Evolutionary conservation across 306 rosid species (phyloP), one percentile per base, ranked within the genome.

Genomic region (Fagus sylvatica): DNA sequence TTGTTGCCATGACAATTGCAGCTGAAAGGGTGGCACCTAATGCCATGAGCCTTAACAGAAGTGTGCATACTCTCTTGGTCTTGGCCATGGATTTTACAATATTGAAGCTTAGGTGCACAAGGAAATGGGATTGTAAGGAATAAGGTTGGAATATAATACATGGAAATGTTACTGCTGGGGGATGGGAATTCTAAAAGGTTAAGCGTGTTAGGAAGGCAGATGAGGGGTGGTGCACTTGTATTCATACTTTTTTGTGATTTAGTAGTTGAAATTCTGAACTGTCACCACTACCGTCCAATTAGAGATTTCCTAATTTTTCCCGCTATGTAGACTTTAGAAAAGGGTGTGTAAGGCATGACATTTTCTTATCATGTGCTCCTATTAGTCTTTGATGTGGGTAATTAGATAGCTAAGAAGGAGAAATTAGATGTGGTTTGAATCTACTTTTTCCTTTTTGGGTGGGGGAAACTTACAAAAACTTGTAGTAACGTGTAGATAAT

Each of bases 1-100:
- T 93, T 1, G 97, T 84, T 19, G 81, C 93, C 98, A 93, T 93
- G 57, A 91, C 90, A 80, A 93, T 72, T 39, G 87, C 89, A 0
- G 92, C 88, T 5, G 90, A 76, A 80, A 93, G 74, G 49, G 98
- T 93, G 8, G 98, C 89, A 1, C 69, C 90, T 5, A 90, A 81
- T 22, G 96, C 98, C 78, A 87, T 30, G 39, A 91, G 79, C 91
- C 98, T 87, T 22, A 87, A 22, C 48, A 85, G 66, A 42, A 93
- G 85, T 53, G 69, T 84, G 79, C 82, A 77, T 8, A 91, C 48
- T 72, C 95, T 80, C 83, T 71, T 79, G 59, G 80, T 42, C 72
- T 86, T 88, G 37, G 78, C 84, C 88, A 84, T 86, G 76, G 81
- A 33, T 30, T 13, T 30, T 34, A 33, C 32, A 42, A 8, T 5